Conservation (phyloP, 371 early-diverging fungal species). For the Mucor lusitanicus region DNA sequence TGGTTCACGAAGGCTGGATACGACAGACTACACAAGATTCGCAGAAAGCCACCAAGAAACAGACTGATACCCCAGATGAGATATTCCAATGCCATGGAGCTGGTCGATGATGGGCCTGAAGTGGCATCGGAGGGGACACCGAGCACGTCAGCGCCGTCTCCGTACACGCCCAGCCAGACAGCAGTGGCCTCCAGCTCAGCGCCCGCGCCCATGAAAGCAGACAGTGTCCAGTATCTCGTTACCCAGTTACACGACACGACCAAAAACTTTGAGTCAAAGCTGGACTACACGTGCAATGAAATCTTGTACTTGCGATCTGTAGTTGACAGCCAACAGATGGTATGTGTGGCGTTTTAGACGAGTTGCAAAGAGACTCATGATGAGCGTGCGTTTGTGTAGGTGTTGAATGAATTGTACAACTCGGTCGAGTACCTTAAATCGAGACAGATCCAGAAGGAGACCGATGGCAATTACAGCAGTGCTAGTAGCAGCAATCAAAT, state of each 20-base stretch:
- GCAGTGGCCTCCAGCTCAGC: neutral
- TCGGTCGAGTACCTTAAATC: constrained; percentile 11
- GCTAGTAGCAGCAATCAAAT: neutral
- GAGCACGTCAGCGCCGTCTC: neutral
- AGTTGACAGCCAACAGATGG: constrained; percentile 15
- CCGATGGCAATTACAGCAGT: neutral
- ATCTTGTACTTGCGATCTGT: constrained; percentile 11
- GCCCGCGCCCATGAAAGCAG: neutral
- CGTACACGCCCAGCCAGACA: neutral
- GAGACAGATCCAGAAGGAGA: neutral
- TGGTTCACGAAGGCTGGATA: constrained; percentile 14
- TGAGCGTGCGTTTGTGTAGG: constrained; percentile 1
- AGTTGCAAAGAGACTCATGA: no score
- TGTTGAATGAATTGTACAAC: constrained; percentile 7
- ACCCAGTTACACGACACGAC: constrained; percentile 3
- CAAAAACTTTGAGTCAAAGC: constrained; percentile 12
- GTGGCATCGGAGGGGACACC: neutral
- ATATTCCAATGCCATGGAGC: constrained; percentile 19
- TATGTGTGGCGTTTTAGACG: neutral
- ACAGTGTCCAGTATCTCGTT: constrained; percentile 1
- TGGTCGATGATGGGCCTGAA: constrained; percentile 4
- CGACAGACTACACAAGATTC: constrained; percentile 19
- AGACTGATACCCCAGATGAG: constrained; percentile 18
- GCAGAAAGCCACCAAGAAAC: constrained; percentile 20
- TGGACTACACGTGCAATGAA: constrained; percentile 15